These are phyloP conservation scores for Globisporangium irregulare DNA, from an alignment of 352 stramenopile species.

Conservation along the genomic window DNA sequence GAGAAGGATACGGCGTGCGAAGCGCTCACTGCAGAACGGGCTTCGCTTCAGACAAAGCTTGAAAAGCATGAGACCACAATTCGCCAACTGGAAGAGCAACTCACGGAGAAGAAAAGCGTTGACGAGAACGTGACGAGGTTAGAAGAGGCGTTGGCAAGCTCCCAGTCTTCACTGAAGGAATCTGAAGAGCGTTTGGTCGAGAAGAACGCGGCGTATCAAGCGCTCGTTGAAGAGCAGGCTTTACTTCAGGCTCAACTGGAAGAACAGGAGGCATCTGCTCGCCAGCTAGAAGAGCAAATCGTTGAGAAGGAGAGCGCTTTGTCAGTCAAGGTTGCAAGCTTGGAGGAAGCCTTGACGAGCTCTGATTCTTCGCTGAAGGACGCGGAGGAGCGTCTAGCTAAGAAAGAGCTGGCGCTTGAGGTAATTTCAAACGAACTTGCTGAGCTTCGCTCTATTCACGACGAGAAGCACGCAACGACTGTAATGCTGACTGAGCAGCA, in stretches of 20 bases:
- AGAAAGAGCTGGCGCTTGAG: conserved; percentile 7
- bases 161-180: neutral
- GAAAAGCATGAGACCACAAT: conserved; percentile 2
- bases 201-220: neutral
- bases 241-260: neutral
- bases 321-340: neutral
- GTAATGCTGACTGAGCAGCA: neutral
- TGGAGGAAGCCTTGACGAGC: conserved; percentile 1
- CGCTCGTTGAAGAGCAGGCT: neutral
- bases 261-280: neutral
- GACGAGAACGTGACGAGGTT: neutral
- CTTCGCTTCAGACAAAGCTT: neutral
- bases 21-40: neutral
- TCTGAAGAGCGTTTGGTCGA: neutral
- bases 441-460: neutral
- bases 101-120: neutral
- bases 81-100: conserved; percentile 2
- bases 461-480: neutral
- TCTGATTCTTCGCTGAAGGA: conserved; percentile 11
- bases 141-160: neutral
- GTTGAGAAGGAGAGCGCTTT: conserved; percentile 8
- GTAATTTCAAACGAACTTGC: conserved; percentile 5
- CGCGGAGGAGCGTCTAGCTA: conserved; percentile 7
- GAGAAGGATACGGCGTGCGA: neutral
- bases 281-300: conserved; percentile 7